Percentiles rank a stretch among this genome's conserved stretches.
Evolutionary conservation across 2,329 filamentous ascomycete species (phyloP).

Genomic region (Aspergillus luchuensis): DNA sequence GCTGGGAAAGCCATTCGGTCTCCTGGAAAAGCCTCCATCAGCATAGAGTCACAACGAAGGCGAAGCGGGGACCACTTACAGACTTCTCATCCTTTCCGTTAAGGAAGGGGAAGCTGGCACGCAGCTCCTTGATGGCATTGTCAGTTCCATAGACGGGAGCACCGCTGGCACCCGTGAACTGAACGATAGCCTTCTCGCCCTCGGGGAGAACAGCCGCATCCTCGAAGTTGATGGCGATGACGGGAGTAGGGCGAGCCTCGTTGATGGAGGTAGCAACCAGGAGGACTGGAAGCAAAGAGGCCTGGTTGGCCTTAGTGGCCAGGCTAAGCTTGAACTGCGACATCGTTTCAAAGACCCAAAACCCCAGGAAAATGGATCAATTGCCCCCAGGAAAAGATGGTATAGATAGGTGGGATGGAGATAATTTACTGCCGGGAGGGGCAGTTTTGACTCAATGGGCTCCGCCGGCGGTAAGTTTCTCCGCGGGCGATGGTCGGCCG

Average conservation of each 20-base stretch:
- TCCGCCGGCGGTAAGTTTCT: constrained; percentile 35
- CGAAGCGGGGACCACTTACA: constrained; percentile 25
- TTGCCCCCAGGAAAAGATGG: too few species aligned
- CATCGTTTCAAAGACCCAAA: constrained; percentile 25
- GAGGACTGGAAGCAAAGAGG: constrained; percentile 43
- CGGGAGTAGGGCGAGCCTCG: constrained; percentile 36
- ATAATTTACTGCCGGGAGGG: constrained; percentile 25
- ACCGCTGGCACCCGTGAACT: constrained; percentile 33
- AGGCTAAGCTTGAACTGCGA: constrained; percentile 38
- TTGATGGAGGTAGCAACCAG: constrained; percentile 46
- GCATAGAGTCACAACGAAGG: neutral
- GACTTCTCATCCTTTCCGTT: constrained; percentile 40
- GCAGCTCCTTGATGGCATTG: constrained; percentile 37
- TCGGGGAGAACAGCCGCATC: constrained; percentile 38
- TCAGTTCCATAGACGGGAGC: constrained; percentile 35
- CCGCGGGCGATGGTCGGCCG: constrained; percentile 28
- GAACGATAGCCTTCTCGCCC: constrained; percentile 38
- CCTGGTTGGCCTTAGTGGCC: constrained; percentile 45
- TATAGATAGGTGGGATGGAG: constrained; percentile 9
- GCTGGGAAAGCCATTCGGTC: constrained; percentile 59
- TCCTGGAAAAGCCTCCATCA: constrained; percentile 31
- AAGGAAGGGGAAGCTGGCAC: constrained; percentile 38
- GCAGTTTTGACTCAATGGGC: constrained; percentile 24
- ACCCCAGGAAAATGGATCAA: neutral
- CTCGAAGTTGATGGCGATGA: constrained; percentile 42